Evolutionary conservation across 1,284 basidiomycete genomes (phyloP).

Genomic region (Trichosporon ovoides): DNA sequence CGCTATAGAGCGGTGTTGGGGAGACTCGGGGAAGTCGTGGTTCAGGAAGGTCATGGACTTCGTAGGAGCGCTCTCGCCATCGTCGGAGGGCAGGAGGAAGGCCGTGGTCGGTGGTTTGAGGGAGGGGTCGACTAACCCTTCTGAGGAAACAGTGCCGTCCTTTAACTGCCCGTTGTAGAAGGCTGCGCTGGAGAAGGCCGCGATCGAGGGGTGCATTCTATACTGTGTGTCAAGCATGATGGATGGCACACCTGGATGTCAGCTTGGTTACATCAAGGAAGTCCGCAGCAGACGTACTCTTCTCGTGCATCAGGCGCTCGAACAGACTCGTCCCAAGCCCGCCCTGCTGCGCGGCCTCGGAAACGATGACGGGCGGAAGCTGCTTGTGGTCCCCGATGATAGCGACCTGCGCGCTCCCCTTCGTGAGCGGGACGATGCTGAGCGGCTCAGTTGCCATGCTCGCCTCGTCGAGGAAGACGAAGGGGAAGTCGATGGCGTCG

Average conservation of each 20-base stretch:
- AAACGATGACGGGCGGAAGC: constrained; percentile 79
- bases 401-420: constrained; percentile 75
- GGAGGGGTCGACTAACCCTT: constrained; percentile 55
- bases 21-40: constrained; percentile 63
- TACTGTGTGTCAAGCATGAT: constrained; percentile 90
- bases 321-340: constrained; percentile 79
- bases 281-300: constrained; percentile 55
- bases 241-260: constrained; percentile 57
- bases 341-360: constrained; percentile 61
- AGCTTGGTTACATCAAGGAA: too few species aligned
- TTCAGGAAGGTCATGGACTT: constrained; percentile 66
- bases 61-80: too few species aligned
- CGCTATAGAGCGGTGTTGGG: constrained; percentile 62
- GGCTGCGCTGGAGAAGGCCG: constrained; percentile 72
- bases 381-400: constrained; percentile 96
- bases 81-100: constrained; percentile 25
- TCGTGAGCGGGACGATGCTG: constrained; percentile 77
- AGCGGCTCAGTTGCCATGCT: constrained; percentile 93
- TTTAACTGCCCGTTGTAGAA: constrained; percentile 70
- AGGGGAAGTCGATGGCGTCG: constrained; percentile 70
- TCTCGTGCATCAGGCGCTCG: constrained; percentile 75
- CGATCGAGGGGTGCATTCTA: constrained; percentile 88
- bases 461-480: constrained; percentile 91
- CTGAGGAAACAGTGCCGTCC: constrained; percentile 64
- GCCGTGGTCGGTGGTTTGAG: constrained; percentile 60